Percentiles rank a stretch among this genome's conserved stretches.
Conservation (phyloP, 148 eudicot species). For the Chenopodium quinoa region DNA sequence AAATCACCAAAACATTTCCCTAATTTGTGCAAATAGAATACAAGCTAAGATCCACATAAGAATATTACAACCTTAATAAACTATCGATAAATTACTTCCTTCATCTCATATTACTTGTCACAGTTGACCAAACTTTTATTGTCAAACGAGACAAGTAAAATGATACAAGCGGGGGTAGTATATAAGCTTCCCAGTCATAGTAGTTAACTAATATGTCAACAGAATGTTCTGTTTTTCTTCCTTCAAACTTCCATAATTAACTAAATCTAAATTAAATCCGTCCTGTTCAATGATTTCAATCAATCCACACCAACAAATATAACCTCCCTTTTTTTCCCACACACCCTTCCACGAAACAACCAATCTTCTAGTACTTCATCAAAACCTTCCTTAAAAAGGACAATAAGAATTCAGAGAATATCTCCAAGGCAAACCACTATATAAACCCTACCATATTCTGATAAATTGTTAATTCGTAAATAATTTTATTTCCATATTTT, state of each 20-base stretch:
- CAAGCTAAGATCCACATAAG: too few species aligned
- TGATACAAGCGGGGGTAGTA: too few species aligned
- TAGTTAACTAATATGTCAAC: constrained; percentile 8
- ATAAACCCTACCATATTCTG: constrained; percentile 1
- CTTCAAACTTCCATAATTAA: constrained; percentile 7
- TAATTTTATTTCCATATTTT: not conserved
- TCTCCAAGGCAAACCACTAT: constrained; percentile 8
- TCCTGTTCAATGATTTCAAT: not conserved
- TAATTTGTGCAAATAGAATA: too few species aligned
- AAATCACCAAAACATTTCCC: too few species aligned
- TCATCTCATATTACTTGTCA: too few species aligned
- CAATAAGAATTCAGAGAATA: not conserved
- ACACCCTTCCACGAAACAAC: constrained; percentile 30
- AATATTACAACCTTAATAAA: too few species aligned
- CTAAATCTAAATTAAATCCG: not conserved
- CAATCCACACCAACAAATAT: not conserved
- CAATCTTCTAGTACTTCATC: constrained; percentile 25
- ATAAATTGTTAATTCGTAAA: not conserved
- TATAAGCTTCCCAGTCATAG: not conserved
- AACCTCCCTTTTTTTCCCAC: not conserved
- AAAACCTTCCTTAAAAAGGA: not conserved
- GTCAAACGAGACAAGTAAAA: too few species aligned
- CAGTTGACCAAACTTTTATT: too few species aligned
- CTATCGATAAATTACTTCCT: too few species aligned
- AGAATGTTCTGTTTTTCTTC: constrained; percentile 17